Evolutionary conservation across 169 alveolate genomes (phyloP).

Genomic region (Plasmodium sp.): DNA sequence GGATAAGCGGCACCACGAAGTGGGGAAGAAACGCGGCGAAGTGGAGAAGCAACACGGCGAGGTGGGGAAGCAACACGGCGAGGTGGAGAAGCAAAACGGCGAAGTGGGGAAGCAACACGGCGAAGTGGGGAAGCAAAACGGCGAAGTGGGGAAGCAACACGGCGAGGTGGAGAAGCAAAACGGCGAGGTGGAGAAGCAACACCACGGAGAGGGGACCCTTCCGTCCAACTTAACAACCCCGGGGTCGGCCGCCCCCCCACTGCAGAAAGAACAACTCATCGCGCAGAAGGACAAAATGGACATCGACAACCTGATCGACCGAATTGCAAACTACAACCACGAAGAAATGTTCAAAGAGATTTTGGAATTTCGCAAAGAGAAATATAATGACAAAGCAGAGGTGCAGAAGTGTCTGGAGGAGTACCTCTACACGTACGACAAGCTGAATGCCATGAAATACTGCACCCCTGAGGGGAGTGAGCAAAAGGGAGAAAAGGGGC

Average conservation of each 20-base stretch:
- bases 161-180: neutral
- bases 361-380: slow-evolving; percentile 17
- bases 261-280: neutral
- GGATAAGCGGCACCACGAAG: neutral
- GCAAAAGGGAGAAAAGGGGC: neutral
- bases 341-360: slow-evolving; percentile 72
- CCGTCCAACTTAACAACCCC: neutral
- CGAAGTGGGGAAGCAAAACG: neutral
- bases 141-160: neutral
- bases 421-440: slow-evolving; percentile 59
- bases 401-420: slow-evolving; percentile 63
- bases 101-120: neutral
- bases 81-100: neutral
- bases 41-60: neutral
- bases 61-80: neutral
- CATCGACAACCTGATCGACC: slow-evolving; percentile 12
- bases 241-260: neutral
- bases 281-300: slow-evolving; percentile 41
- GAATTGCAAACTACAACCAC: slow-evolving; percentile 57
- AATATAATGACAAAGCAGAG: slow-evolving; percentile 63
- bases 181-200: neutral
- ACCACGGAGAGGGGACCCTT: no score
- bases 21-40: neutral
- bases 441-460: slow-evolving; percentile 20
- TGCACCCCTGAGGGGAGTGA: neutral